Conservation (phyloP, 495 filamentous ascomycete genomes). For the Daldinia decipiens region DNA sequence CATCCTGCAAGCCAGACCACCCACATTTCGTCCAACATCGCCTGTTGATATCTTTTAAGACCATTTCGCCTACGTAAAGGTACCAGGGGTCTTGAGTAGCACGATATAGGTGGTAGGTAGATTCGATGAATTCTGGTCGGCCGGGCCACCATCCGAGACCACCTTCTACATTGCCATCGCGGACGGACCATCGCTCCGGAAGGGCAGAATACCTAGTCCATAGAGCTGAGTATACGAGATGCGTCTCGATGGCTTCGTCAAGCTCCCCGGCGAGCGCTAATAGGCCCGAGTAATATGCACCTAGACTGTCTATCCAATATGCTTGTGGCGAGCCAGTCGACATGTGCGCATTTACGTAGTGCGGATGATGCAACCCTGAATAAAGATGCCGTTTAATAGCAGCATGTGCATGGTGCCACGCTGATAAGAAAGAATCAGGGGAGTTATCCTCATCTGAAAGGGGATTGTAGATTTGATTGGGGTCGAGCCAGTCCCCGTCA, state of each 20-base stretch:
- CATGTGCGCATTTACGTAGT: slow-evolving; percentile 90
- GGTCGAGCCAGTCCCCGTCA: slow-evolving; percentile 58
- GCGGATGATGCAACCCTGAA: slow-evolving; percentile 76
- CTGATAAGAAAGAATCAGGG: slow-evolving; percentile 78
- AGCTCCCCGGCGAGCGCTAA: slow-evolving; percentile 85
- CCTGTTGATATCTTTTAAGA: slow-evolving; percentile 83
- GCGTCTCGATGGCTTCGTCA: slow-evolving; percentile 88
- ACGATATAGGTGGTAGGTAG: slow-evolving; percentile 89
- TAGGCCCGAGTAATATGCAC: slow-evolving; percentile 94
- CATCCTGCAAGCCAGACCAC: slow-evolving; percentile 95
- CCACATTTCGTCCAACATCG: slow-evolving; percentile 95
- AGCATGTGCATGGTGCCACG: slow-evolving; percentile 86
- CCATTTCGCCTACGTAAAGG: slow-evolving; percentile 95
- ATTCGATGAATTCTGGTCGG: slow-evolving; percentile 95
- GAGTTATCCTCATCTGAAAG: slow-evolving; percentile 74
- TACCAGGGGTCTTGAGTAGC: slow-evolving; percentile 98
- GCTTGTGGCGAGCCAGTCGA: slow-evolving; percentile 80
- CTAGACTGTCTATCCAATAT: slow-evolving; percentile 95
- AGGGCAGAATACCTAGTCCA: slow-evolving; percentile 94
- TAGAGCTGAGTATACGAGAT: slow-evolving; percentile 87
- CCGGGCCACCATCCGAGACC: slow-evolving; percentile 95
- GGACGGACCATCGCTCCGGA: slow-evolving; percentile 92
- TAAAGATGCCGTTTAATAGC: slow-evolving; percentile 90
- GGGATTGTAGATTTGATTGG: slow-evolving; percentile 66
- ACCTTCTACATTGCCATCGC: slow-evolving; percentile 83